Base-by-base conservation (phyloP, 1,284 basidiomycete species). In the Meira nashicola region DNA sequence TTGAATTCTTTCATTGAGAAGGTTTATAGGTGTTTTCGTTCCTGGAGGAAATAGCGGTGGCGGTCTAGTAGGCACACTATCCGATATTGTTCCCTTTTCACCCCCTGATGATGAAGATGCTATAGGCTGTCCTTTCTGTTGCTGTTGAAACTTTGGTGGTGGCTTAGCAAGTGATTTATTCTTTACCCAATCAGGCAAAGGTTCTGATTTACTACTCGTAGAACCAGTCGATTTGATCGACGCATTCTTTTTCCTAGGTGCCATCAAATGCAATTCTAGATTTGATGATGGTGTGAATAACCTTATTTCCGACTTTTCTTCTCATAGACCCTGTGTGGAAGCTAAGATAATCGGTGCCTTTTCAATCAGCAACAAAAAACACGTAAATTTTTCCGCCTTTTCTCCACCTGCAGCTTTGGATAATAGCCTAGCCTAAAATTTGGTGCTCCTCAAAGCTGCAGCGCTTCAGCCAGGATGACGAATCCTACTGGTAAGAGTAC, bases 151-250 rank as follows among this genome's bases (percentile, higher is more conserved):
- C 19, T 68, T 70, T 2, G 70, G 63, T 0, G 70, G 68, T 5
- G 71, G 68, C 39, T 70, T 70, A 54, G 70, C 70, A 33, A 66
- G 62, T 33, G 59, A 70, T 43, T 66, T 65, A 44, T 68, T 67
- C 61, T 77, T 77, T 51, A 77, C 75, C 73, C 75, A 77, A 59
- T 77, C 75, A 15, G 75, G 75, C 21, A 77, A 60, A 11, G 75
- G 71, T 49, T 70, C 68, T 1, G 75, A 74, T 55, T 77, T 77
- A 47, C 68, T 73, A 39, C 70, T 73, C 23, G 73, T 77, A 15
- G 73, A 63, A 40, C 75, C 74, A 56, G 67, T 76, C 54, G 68
- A 67, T 58, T 76, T 76, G 63, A 76, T 75, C 47, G 71, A 61
- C 19, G 73, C 64, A 48, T 68, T 75, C 64, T 73, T 75, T 54